Conservation (phyloP, 495 filamentous ascomycete genomes). For the Hapsidospora chrysogenum region DNA sequence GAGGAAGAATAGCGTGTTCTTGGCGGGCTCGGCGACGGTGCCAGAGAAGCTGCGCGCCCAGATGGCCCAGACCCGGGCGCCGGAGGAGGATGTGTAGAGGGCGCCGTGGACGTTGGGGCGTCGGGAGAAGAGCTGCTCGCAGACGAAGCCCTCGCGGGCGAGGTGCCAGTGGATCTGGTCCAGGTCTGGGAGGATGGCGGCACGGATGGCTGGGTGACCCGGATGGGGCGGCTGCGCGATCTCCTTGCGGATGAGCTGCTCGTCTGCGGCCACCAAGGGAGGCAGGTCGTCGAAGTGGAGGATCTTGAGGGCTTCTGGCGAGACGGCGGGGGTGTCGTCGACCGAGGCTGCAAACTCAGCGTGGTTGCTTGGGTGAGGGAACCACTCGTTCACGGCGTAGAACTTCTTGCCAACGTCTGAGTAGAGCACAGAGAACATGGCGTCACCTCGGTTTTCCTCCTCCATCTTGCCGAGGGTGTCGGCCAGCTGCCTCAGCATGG, state of each 20-base stretch:
- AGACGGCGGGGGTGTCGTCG: neutral
- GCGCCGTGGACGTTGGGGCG: slow-evolving; percentile 52
- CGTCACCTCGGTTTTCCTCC: slow-evolving; percentile 1
- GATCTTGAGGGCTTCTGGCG: slow-evolving; percentile 9
- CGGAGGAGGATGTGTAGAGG: slow-evolving; percentile 29
- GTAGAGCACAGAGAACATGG: slow-evolving; percentile 55
- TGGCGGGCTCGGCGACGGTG: slow-evolving; percentile 17
- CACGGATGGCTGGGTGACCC: slow-evolving; percentile 19
- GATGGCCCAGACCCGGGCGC: slow-evolving; percentile 49
- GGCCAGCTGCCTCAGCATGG: slow-evolving; percentile 38
- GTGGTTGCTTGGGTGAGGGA: slow-evolving; percentile 52
- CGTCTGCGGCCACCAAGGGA: slow-evolving; percentile 41
- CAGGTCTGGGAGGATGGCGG: slow-evolving; percentile 59
- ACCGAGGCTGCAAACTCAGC: slow-evolving; percentile 32
- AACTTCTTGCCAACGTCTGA: slow-evolving; percentile 94
- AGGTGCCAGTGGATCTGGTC: slow-evolving; percentile 73
- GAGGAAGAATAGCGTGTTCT: slow-evolving; percentile 64
- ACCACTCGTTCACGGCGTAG: slow-evolving; percentile 73
- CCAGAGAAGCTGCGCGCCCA: slow-evolving; percentile 64
- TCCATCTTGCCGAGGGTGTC: slow-evolving; percentile 6
- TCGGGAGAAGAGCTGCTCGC: slow-evolving; percentile 29
- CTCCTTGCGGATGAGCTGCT: slow-evolving; percentile 22
- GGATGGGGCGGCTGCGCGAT: slow-evolving; percentile 11
- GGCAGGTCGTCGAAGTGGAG: slow-evolving; percentile 31
- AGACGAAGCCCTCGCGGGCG: slow-evolving; percentile 71